These are phyloP conservation scores for Corymbia calophylla DNA, from an alignment of 441 rosid species.

Conservation along the genomic window DNA sequence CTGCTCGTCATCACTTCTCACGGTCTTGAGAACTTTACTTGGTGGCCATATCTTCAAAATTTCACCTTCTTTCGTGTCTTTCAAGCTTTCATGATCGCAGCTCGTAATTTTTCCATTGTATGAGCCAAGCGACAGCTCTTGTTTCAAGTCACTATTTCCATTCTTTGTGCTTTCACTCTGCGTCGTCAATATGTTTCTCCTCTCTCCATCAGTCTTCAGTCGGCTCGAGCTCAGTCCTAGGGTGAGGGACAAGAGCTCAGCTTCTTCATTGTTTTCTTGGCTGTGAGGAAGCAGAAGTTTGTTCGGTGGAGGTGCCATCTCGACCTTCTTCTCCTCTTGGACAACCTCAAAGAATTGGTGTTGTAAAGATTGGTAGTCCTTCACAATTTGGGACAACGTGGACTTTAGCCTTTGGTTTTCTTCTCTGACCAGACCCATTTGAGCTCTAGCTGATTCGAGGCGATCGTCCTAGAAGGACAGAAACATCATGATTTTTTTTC, in stretches of 20 bases:
- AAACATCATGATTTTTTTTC: not conserved
- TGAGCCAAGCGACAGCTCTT: constrained; percentile 10
- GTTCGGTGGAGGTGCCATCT: not conserved
- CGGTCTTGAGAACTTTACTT: constrained; percentile 20
- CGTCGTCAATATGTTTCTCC: not conserved
- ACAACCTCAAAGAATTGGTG: constrained; percentile 17
- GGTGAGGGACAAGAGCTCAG: constrained; percentile 35
- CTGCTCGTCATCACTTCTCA: constrained; percentile 24
- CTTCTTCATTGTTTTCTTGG: constrained; percentile 9
- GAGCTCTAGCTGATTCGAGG: constrained; percentile 32
- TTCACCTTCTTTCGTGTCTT: constrained; percentile 4
- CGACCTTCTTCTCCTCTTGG: constrained; percentile 5
- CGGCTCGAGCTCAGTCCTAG: constrained; percentile 27
- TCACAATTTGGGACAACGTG: constrained; percentile 20
- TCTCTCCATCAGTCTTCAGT: not conserved
- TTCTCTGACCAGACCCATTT: constrained; percentile 33
- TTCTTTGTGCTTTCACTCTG: not conserved
- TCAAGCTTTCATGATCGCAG: not conserved
- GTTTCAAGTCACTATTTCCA: not conserved
- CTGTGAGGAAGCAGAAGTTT: not conserved
- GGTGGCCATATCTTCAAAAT: constrained; percentile 15
- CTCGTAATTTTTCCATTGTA: not conserved
- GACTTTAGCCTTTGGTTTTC: constrained; percentile 42
- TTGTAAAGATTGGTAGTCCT: constrained; percentile 39
- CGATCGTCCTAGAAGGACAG: constrained; percentile 18